Base-by-base conservation (phyloP, 2,329 filamentous ascomycete species). In the Penicillium sp. region DNA sequence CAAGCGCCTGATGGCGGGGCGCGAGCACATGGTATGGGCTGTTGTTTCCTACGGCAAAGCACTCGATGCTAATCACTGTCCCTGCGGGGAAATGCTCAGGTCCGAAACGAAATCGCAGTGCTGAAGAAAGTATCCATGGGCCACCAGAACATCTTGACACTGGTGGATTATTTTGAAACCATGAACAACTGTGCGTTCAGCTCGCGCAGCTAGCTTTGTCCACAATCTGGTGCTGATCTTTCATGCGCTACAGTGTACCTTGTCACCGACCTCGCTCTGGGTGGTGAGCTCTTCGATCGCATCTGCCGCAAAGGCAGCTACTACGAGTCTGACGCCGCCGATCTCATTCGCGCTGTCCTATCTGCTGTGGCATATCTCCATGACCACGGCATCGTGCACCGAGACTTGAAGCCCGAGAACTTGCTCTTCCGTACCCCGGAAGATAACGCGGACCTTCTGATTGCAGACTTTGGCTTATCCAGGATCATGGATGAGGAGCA, bases 401-500 rank as follows among this genome's bases (percentile, higher is more conserved):
- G 94, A 67, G 94, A 99, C 70, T 80, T 99, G 56, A 99, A 99
- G 76, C 94, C 94, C 41, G 94, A 99, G 76, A 97, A 99, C 70
- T 80, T 99, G 6, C 83, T 99, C 23, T 99, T 99, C 78, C 85
- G 94, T 63, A 97, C 94, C 0, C 94, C 94, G 28, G 94, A 99
- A 74, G 94, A 99, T 73, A 97, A 97, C 67, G 91, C 94, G 44
- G 94, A 99, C 74, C 82, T 99, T 28, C 79, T 99, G 53, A 99
- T 99, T 70, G 94, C 94, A 57, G 94, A 99, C 71, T 99, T 99
- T 73, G 94, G 94, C 9, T 79, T 99, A 45, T 94, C 88, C 24
- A 85, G 94, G 53, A 96, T 99, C 75, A 97, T 99, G 93, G 94
- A 99, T 69, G 94, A 97, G 75, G 91, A 96, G 74, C 90, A 96